phyloP scores from a whole-genome alignment of 2,329 filamentous ascomycete genomes.

The Ceratocystis papillata region DNA sequence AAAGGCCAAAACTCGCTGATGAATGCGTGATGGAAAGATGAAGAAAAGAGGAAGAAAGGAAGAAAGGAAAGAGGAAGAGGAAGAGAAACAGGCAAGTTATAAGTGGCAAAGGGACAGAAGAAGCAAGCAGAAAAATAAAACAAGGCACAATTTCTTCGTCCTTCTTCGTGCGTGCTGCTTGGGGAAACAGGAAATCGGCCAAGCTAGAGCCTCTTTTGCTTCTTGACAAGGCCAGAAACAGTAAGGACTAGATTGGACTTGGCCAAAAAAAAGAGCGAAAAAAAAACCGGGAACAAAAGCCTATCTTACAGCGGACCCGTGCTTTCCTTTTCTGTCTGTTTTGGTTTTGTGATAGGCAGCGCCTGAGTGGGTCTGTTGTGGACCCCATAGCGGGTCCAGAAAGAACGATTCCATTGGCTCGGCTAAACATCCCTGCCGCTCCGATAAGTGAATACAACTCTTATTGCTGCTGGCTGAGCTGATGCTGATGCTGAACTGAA shows the following conservation, averaged over 20 bases:
- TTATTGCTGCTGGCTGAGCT: too few relatives aligned
- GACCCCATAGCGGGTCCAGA: too few relatives aligned
- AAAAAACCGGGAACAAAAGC: background rate
- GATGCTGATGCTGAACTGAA: too few relatives aligned
- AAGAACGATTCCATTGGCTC: too few relatives aligned
- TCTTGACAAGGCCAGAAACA: background rate
- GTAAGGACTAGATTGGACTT: background rate
- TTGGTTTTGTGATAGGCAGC: too few relatives aligned
- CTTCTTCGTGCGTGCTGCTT: background rate
- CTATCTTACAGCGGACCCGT: too few relatives aligned
- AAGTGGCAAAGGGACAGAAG: slow-evolving; percentile 7
- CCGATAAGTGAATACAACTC: too few relatives aligned
- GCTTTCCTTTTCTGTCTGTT: too few relatives aligned
- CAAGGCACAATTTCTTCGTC: slow-evolving; percentile 5
- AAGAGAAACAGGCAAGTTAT: background rate
- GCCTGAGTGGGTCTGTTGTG: too few relatives aligned
- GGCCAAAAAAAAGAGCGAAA: background rate
- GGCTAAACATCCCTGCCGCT: too few relatives aligned
- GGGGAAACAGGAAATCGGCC: background rate
- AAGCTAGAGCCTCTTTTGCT: slow-evolving; percentile 3
- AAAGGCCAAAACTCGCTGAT: slow-evolving; percentile 4
- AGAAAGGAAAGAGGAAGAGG: background rate
- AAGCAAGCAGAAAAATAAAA: background rate
- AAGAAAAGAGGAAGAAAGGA: background rate
- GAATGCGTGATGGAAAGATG: slow-evolving; percentile 1